Evolutionary conservation across 768 basidiomycete genomes (phyloP), one percentile per base, ranked within the genome.

Genomic region (Leccinum subtestaceum): DNA sequence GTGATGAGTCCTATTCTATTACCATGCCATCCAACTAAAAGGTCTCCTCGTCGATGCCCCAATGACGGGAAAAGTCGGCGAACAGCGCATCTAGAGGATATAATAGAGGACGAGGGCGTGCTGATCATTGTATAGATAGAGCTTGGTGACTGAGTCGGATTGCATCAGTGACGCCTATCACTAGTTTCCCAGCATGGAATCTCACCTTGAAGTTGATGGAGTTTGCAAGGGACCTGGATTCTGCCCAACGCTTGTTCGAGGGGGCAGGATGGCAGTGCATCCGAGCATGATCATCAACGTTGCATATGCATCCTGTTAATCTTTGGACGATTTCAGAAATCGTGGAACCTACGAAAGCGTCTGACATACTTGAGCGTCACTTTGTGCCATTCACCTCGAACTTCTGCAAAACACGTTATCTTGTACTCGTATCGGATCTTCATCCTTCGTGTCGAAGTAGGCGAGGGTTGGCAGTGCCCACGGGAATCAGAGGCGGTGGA

Each of bases 221-320:
- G 69, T 98, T 96, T 0, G 93, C 95, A 2, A 98, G 81, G 2
- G 98, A 21, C 97, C 72, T 95, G 97, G 3, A 95, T 72, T 99
- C 97, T 13, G 95, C 95, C 95, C 96, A 99, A 29, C 96, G 82
- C 70, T 98, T 99, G 95, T 96, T 9, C 95, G 84, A 6, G 95
- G 94, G 1, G 91, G 91, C 8, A 97, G 76, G 53, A 91, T 89
- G 4, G 86, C 86, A 2, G 89, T 89, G 8, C 93, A 93, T 2
- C 87, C 86, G 68, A 98, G 96, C 89, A 97, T 94, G 58, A 89
- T 85, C 52, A 86, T 79, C 5, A 98, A 77, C 52, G 82, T 87
- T 38, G 83, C 82, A 76, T 96, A 96, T 11, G 93, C 93, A 65
- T 97, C 95, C 73, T 96, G 94, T 68, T 94, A 97, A 72, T 98